Evolutionary conservation across 2,329 filamentous ascomycete species (phyloP).

Genomic region (Pseudogymnoascus destructans): DNA sequence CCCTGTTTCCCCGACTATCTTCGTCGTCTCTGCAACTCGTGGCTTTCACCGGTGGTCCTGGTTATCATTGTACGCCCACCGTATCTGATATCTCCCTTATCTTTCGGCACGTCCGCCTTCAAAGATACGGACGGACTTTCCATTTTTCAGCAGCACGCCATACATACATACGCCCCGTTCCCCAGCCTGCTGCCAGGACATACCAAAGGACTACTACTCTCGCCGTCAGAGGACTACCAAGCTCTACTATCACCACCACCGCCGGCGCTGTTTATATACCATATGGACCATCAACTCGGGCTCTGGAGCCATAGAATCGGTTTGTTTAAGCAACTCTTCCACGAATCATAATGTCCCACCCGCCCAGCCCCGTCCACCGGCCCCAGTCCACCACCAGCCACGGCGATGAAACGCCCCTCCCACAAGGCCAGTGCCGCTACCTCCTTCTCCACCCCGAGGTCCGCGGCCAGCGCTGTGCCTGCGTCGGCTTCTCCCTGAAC

Average conservation of each 20-base stretch:
- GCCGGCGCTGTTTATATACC: neutral
- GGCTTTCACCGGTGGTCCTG: neutral
- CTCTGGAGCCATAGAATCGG: constrained; percentile 1
- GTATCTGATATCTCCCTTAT: constrained; percentile 1
- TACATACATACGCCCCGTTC: neutral
- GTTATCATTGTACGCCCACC: neutral
- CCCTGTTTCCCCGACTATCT: neutral
- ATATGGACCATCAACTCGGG: neutral
- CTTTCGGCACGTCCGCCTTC: neutral
- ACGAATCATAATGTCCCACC: neutral
- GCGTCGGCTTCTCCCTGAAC: constrained; percentile 44
- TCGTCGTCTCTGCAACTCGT: neutral
- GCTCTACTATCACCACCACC: neutral
- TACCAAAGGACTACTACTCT: too few relatives aligned
- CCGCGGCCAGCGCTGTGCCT: constrained; percentile 45
- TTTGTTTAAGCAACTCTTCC: neutral
- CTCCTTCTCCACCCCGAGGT: constrained; percentile 44
- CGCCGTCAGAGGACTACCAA: neutral
- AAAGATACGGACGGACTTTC: neutral
- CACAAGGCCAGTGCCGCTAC: constrained; percentile 45
- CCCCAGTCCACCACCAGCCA: constrained; percentile 9
- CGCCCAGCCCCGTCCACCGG: neutral
- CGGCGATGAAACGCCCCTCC: constrained; percentile 36
- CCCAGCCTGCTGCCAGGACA: neutral
- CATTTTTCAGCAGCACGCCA: neutral